Base-by-base conservation (phyloP, 2,329 filamentous ascomycete species). In the Microsporum audouinii region DNA sequence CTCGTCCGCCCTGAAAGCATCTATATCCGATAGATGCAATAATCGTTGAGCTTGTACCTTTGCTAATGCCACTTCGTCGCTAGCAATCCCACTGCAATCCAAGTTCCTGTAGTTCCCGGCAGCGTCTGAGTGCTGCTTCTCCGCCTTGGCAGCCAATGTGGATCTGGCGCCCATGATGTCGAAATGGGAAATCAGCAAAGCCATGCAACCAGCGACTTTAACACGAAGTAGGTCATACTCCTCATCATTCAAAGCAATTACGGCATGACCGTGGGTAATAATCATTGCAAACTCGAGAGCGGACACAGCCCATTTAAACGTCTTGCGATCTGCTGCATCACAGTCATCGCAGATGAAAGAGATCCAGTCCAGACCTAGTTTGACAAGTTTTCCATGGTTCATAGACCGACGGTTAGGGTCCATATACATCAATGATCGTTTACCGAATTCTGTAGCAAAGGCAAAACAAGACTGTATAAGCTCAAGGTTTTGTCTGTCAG, bases 311-410 rank as follows among this genome's bases (percentile, higher is more conserved):
- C 94, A 99, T 66, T 91, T 87, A 77, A 99, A 99, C 0, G 94
- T 96, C 76, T 92, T 95, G 67, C 92, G 84, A 73, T 99, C 94
- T 2, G 90, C 90, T 7, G 94, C 89, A 67, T 95, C 83, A 73
- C 94, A 99, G 73, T 99, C 94, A 70, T 97, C 92, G 70, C 91
- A 96, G 66, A 99, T 94, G 73, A 99, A 99, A 70, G 89, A 91
- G 14, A 99, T 88, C 94, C 94, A 99, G 72, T 99, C 92, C 8
- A 99, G 79, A 2, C 91, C 91, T 59, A 99, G 80, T 70, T 95
- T 89, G 10, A 92, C 95, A 60, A 99, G 82, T 72, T 95, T 96
- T 67, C 95, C 82, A 73, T 96, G 96, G 76, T 97, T 97, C 89
- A 97, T 95, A 67, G 95, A 89, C 57, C 92, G 87, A 60, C 94